These are phyloP conservation scores for Phytophthora ramorum DNA, from an alignment of 352 stramenopile species.

Conservation along the genomic window DNA sequence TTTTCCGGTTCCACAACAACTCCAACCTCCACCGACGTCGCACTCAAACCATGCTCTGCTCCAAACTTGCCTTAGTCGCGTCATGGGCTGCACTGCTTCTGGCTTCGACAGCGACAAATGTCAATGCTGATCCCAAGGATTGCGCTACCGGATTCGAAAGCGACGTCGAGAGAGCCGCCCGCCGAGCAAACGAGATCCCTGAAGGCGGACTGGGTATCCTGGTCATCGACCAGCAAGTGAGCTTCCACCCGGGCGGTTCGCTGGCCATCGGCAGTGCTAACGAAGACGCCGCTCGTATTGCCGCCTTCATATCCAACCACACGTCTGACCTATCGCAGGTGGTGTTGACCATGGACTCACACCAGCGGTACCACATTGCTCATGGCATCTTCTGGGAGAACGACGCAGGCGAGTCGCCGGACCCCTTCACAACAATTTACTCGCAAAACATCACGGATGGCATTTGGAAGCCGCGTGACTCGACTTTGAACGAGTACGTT, in stretches of 20 bases:
- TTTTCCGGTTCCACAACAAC: neutral
- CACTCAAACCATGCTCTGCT: constrained; percentile 12
- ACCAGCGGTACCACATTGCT: constrained; percentile 95
- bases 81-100: constrained; percentile 15
- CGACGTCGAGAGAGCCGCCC: constrained; percentile 33
- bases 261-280: constrained; percentile 92
- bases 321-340: constrained; percentile 70
- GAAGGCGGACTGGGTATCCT: constrained; percentile 72
- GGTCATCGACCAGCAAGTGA: constrained; percentile 94
- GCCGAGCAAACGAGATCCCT: constrained; percentile 35
- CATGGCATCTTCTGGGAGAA: constrained; percentile 94
- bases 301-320: constrained; percentile 82
- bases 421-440: constrained; percentile 93
- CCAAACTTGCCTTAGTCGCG: constrained; percentile 16
- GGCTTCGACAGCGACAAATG: neutral
- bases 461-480: constrained; percentile 55
- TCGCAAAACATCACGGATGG: constrained; percentile 70
- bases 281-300: constrained; percentile 88
- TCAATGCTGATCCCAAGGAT: neutral
- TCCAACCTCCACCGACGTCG: neutral
- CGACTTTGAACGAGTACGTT: constrained; percentile 79
- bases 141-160: constrained; percentile 13
- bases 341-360: constrained; percentile 95
- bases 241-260: constrained; percentile 94
- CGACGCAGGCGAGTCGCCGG: constrained; percentile 58